Base-by-base conservation (phyloP, 2,329 filamentous ascomycete genomes). In the Gremmenia infestans region DNA sequence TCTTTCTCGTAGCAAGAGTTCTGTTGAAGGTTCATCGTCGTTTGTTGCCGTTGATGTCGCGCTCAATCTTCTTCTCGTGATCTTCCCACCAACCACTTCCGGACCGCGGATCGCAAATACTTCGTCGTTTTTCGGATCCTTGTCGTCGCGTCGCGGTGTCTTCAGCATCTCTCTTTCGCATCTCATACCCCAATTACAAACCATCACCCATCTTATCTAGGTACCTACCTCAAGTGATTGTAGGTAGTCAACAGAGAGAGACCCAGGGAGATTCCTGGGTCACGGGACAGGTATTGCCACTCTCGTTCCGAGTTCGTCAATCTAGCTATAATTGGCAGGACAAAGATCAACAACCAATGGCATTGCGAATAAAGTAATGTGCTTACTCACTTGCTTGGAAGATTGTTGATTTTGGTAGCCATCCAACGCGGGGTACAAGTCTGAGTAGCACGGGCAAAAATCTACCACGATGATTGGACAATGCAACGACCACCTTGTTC, bases 391-490 rank as follows among this genome's bases (percentile, higher is more conserved):
- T 17, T 22, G 15, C 8, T 23, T 14, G 3, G 48, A 35, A 48
- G 49, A 55, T 55, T 19, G 43, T 55, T 52, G 48, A 39, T 40
- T 47, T 40, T 40, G 15, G 37, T n/a, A 17, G 37, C 7, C 15
- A 17, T 11, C n/a, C 22, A 19, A 23, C 19, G 42, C 42, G 11
- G 42, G 42, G 42, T 22, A 15, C 11, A 37, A 46, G 35, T 45
- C 39, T 54, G 51, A 19, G 28, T 52, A 43, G 51, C 57, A 59
- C 57, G 57, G 52, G 57, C 25, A 52, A 42, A n/a, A 5, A 17
- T 23, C 17, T 37, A 19, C 46, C 32, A 40, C 19, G 42, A 4
- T 52, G 23, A 59, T 59, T 59, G 57, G 56, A 45, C 43, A 8
- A 5, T n/a, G 11, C 36, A 14, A 28, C 22, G 22, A 32, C 28